phyloP scores from a whole-genome alignment of 345 rosid genomes.

The Aurinia saxatilis region DNA sequence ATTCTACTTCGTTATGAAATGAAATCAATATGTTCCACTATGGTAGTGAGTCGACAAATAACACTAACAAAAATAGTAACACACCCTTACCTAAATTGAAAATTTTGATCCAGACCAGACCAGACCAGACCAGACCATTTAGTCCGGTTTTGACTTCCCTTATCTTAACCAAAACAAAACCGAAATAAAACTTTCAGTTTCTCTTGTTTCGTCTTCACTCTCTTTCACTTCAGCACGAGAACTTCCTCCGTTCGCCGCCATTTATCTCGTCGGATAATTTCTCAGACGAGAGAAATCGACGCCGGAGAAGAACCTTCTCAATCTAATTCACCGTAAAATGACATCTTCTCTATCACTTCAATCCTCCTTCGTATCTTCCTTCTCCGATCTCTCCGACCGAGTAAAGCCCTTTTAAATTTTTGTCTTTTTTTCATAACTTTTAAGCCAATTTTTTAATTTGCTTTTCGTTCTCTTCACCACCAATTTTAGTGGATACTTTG shows the following conservation, averaged over 20 bases:
- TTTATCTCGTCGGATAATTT: not conserved
- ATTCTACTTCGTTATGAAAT: not conserved
- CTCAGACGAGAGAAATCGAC: slow-evolving; percentile 2
- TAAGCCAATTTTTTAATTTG: not conserved
- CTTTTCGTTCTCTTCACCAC: not conserved
- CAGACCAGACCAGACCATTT: not conserved
- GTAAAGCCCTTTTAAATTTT: slow-evolving; percentile 20
- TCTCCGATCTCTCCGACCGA: slow-evolving; percentile 24
- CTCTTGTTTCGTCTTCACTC: not conserved
- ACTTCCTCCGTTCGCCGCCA: slow-evolving; percentile 17
- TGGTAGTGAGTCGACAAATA: not conserved
- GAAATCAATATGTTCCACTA: not conserved
- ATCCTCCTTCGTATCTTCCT: slow-evolving; percentile 22
- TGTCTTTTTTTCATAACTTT: not conserved
- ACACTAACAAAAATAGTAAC: too few relatives aligned
- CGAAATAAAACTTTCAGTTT: not conserved
- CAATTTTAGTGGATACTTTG: not conserved
- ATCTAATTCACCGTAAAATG: slow-evolving; percentile 6
- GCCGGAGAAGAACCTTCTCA: not conserved
- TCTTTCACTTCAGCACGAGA: not conserved
- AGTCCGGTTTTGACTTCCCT: not conserved
- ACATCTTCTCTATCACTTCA: slow-evolving; percentile 29
- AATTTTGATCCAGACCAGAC: not conserved
- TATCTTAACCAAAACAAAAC: not conserved
- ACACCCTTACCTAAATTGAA: not conserved